Evolutionary conservation across 768 basidiomycete genomes (phyloP).

Genomic region (Kwoniella heveanensis): DNA sequence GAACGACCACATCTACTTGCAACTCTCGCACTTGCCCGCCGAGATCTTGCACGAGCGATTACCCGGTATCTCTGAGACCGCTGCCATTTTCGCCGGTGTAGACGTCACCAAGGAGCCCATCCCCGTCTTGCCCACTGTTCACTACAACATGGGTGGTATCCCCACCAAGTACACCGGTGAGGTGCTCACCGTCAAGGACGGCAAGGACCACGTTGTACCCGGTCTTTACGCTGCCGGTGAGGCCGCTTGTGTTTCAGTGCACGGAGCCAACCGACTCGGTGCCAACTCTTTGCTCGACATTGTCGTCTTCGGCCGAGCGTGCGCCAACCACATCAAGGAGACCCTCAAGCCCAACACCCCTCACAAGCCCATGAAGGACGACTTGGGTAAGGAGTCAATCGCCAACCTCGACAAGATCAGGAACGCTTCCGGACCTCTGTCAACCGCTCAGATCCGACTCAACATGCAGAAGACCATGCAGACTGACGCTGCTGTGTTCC

Average conservation of each 20-base stretch:
- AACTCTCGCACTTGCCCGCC: slow-evolving; percentile 94
- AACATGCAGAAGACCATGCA: slow-evolving; percentile 99
- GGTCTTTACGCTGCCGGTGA: slow-evolving; percentile 98
- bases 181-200: slow-evolving; percentile 79
- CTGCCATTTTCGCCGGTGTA: slow-evolving; percentile 96
- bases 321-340: slow-evolving; percentile 94
- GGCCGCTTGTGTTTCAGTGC: slow-evolving; percentile 97
- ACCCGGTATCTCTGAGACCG: slow-evolving; percentile 99
- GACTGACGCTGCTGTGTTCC: slow-evolving; percentile 94
- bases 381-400: slow-evolving; percentile 80
- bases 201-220: slow-evolving; percentile 90
- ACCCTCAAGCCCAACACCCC: slow-evolving; percentile 84
- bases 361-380: slow-evolving; percentile 82
- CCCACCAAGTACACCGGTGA: slow-evolving; percentile 98
- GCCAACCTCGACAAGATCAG: slow-evolving; percentile 81
- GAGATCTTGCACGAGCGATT: slow-evolving; percentile 94
- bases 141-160: slow-evolving; percentile 99
- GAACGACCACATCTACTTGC: slow-evolving; percentile 94
- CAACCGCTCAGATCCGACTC: slow-evolving; percentile 86
- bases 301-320: slow-evolving; percentile 99
- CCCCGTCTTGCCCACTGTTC: slow-evolving; percentile 95
- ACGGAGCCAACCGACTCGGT: slow-evolving; percentile 98
- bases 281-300: slow-evolving; percentile 99
- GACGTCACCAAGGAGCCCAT: slow-evolving; percentile 99
- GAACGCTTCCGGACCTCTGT: slow-evolving; percentile 74